Base-by-base conservation (phyloP, 768 basidiomycete species). In the Suillus variegatus region DNA sequence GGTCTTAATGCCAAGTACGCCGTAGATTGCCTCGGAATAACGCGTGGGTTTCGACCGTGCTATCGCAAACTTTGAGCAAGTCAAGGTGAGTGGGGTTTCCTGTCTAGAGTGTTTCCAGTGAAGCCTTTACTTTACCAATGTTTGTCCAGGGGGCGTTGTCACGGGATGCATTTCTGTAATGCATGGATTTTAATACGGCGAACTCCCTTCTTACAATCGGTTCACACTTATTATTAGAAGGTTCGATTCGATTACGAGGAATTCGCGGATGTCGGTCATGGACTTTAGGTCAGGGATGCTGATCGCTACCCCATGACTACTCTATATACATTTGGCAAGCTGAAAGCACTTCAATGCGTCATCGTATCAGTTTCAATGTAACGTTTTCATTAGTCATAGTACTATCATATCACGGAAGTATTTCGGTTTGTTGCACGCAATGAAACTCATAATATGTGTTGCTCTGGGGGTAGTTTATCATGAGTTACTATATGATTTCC, bases 11-110 rank as follows among this genome's bases (percentile, higher is more conserved):
- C 86, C 18, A 83, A 86, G 69, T 97, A 87, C 71, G 86, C 94
- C 7, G 79, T 90, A n/a, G 89, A 97, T 66, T 98, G 97, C 73
- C 76, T 99, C 65, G 82, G 69, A 88, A 88, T 58, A 97, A 96
- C 73, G 87, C 80, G 9, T 99, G 95, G 95, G 87, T 95, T 73
- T 92, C 60, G 87, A 88, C 54, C 82, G 84, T 65, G 97, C 97
- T 0, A 72, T 94, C 32, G 83, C 84, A 60, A 96, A 97, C 73
- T 99, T 95, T 76, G 88, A 94, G 72, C 84, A 92, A 74, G 91
- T 98, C 71, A 92, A 92, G 86, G 92, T 92, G 68, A 65, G 88
- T 79, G 62, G 60, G 4, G 2, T 32, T 55, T n/a, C n/a, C 14
- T 14, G 57, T 22, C 14, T 14, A 52, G 60, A 60, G 65, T 43